Evolutionary conservation across 257 asterid species (phyloP), one percentile per base, ranked within the genome.

Genomic region (Penstemon barbatus): DNA sequence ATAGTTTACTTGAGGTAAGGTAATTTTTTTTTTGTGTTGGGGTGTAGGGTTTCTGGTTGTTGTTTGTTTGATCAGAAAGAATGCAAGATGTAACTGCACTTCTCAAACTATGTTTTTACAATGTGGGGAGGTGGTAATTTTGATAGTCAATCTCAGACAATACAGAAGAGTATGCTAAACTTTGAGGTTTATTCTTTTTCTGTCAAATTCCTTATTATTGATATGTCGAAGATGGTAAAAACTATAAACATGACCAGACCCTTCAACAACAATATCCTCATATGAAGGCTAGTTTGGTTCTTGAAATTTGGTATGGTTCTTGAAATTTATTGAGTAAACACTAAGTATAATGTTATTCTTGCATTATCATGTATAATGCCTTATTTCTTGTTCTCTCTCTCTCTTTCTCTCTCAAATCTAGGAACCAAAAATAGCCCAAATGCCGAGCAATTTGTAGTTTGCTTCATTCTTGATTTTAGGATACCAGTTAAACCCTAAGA

Each of bases 391-490:
- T 25, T 25, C 33, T 25, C 33, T 25, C 33, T 25, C 2, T 15
- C 18, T 15, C 18, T 15, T 15, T 15, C 18, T 25, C 33, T 25
- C 33, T 25, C 2, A 25, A 25, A 25, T 25, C 33, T 2, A 25
- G 33, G 33, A 25, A 25, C 33, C 33, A 25, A 25, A 25, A 25
- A 25, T 25, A 25, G 33, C 33, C 33, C 69, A 8, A 44, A 45
- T 65, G 33, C 58, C 69, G 59, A 68, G 73, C 50, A 55, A 61
- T 63, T 71, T 45, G 68, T 19, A 45, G 70, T 39, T 66, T 67
- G 59, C 75, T 11, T 49, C 57, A 44, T 25, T 25, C 33, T 25
- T 25, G 33, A 25, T 25, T 37, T 61, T 61, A 49, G 62, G 25
- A 43, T 39, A 46, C 56, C 76, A 41, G 38, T 62, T 41, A 6